phyloP scores from a whole-genome alignment of 192 early-diverging fungal genomes.

The Geranomyces variabilis region DNA sequence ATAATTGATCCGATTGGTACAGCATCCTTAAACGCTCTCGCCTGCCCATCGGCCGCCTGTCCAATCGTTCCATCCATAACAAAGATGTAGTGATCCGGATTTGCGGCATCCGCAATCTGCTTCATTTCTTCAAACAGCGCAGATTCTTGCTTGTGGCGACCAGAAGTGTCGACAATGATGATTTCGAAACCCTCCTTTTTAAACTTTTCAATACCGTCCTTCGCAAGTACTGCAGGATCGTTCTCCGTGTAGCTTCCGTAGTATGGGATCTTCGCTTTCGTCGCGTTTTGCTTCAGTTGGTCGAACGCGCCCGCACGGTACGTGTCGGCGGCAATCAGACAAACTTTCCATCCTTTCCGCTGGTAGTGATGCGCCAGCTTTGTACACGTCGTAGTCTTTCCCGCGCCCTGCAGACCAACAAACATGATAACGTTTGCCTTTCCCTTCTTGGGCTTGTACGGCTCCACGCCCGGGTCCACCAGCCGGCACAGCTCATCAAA shows the following conservation, averaged over 20 bases:
- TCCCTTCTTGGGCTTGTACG: slow-evolving; percentile 85
- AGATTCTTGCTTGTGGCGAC: slow-evolving; percentile 91
- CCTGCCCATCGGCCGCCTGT: slow-evolving; percentile 93
- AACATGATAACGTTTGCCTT: slow-evolving; percentile 92
- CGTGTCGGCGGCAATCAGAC: slow-evolving; percentile 92
- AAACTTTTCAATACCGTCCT: slow-evolving; percentile 92
- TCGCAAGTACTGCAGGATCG: slow-evolving; percentile 88
- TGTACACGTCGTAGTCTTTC: slow-evolving; percentile 97
- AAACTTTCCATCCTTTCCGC: slow-evolving; percentile 92
- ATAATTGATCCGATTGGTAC: slow-evolving; percentile 94
- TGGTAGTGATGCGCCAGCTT: slow-evolving; percentile 92
- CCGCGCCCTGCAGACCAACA: slow-evolving; percentile 94
- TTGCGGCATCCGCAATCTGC: slow-evolving; percentile 84
- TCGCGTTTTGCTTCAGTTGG: slow-evolving; percentile 97
- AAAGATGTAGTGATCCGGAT: slow-evolving; percentile 90
- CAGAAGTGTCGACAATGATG: slow-evolving; percentile 98
- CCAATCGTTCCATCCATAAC: slow-evolving; percentile 99
- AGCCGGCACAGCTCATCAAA: slow-evolving; percentile 86
- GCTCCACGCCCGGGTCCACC: slow-evolving; percentile 79
- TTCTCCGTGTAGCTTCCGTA: slow-evolving; percentile 92
- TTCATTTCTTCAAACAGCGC: slow-evolving; percentile 97
- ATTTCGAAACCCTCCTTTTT: slow-evolving; percentile 92
- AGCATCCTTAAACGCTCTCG: slow-evolving; percentile 88
- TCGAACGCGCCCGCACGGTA: slow-evolving; percentile 99
- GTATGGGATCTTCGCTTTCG: slow-evolving; percentile 96